Evolutionary conservation across 2,329 filamentous ascomycete species (phyloP).

Genomic region (Lachnellula occidentalis): DNA sequence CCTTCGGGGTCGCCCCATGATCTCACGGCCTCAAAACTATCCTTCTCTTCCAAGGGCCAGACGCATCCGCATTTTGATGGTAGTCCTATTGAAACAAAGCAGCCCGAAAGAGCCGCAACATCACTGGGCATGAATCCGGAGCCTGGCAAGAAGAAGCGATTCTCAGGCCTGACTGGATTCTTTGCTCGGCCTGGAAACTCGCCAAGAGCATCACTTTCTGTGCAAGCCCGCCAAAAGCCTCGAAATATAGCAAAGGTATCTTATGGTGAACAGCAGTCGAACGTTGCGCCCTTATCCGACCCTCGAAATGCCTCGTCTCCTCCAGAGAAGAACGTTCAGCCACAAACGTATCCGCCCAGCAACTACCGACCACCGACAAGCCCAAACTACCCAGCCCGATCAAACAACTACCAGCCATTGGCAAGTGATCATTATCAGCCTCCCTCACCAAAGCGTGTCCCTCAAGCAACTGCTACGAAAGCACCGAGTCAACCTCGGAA

Average conservation of each 20-base stretch:
- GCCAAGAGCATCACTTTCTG: constrained; percentile 2
- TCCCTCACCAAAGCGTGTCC: background rate
- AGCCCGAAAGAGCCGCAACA: constrained; percentile 18
- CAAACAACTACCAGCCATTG: constrained; percentile 1
- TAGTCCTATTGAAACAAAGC: constrained; percentile 19
- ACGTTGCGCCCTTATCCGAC: constrained; percentile 7
- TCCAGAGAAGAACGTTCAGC: background rate
- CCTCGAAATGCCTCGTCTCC: background rate
- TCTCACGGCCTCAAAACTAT: constrained; percentile 18
- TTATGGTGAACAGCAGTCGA: constrained; percentile 13
- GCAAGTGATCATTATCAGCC: background rate
- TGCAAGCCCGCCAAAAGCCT: background rate
- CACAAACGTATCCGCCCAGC: background rate
- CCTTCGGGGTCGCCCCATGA: constrained; percentile 26
- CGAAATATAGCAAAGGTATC: constrained; percentile 14
- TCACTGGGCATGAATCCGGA: constrained; percentile 13
- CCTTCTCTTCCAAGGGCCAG: constrained; percentile 28
- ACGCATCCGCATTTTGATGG: constrained; percentile 37
- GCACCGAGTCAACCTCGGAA: constrained; percentile 9
- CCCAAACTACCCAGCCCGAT: background rate
- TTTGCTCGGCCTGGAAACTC: constrained; percentile 19
- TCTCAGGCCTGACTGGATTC: constrained; percentile 34
- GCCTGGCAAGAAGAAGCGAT: constrained; percentile 38
- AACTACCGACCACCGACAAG: background rate
- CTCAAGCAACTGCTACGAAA: background rate